A percentile compares a stretch with the other conserved stretches of the same genome.
Evolutionary conservation across 495 filamentous ascomycete species (phyloP).

Genomic region (Aspergillus sparsus): DNA sequence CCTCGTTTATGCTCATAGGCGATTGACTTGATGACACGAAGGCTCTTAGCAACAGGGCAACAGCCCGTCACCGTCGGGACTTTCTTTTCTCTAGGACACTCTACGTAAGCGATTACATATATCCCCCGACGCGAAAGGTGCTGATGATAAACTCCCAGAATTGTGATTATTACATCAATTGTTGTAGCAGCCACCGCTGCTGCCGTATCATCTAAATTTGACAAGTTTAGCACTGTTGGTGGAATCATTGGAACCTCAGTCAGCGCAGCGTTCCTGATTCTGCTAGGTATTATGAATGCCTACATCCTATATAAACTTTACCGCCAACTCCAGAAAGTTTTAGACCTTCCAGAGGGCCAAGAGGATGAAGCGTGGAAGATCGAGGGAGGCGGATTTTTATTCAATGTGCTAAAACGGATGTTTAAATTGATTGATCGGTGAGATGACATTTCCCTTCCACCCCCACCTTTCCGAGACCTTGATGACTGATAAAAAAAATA

Average conservation of each 20-base stretch:
- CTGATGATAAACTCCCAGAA: slow-evolving; percentile 39
- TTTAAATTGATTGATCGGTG: slow-evolving; percentile 80
- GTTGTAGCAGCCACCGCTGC: slow-evolving; percentile 88
- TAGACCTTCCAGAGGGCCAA: slow-evolving; percentile 53
- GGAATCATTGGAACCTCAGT: slow-evolving; percentile 81
- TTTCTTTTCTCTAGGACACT: slow-evolving; percentile 94
- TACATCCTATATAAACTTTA: slow-evolving; percentile 82
- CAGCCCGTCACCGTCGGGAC: slow-evolving; percentile 89
- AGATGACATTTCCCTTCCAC: background rate
- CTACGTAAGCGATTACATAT: slow-evolving; percentile 55
- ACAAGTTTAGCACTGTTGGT: slow-evolving; percentile 76
- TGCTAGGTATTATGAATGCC: slow-evolving; percentile 79
- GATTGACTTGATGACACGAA: slow-evolving; percentile 93
- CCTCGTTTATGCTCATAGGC: slow-evolving; percentile 50
- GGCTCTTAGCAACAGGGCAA: slow-evolving; percentile 84
- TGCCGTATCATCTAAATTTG: slow-evolving; percentile 76
- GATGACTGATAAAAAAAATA: slow-evolving; percentile 7
- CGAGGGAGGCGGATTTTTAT: slow-evolving; percentile 75
- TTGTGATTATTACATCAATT: slow-evolving; percentile 88
- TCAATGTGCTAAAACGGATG: slow-evolving; percentile 67
- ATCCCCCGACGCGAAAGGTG: background rate
- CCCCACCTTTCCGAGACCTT: no score
- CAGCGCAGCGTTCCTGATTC: slow-evolving; percentile 75
- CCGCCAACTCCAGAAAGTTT: slow-evolving; percentile 60
- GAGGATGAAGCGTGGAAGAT: slow-evolving; percentile 64